Percentiles rank a stretch among this genome's conserved stretches.
Conservation (phyloP, 306 rosid genomes). For the Fagus crenata region DNA sequence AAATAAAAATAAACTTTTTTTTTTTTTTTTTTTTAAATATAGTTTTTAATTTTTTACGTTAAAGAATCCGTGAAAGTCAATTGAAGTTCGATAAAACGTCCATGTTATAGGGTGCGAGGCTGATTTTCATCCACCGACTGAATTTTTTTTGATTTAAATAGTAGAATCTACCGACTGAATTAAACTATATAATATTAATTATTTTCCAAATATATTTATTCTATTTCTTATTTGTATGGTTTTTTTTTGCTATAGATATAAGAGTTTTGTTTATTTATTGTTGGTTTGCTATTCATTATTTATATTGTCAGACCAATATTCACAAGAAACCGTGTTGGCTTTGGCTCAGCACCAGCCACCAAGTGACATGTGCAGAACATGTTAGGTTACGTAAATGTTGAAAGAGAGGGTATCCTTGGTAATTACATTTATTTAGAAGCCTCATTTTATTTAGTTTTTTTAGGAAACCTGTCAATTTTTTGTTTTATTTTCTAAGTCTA, state of each 20-base stretch:
- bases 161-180: constrained; percentile 18
- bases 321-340: neutral
- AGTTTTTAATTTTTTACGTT: neutral
- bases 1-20: too few species aligned
- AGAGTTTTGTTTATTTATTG: neutral
- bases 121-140: constrained; percentile 39
- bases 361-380: neutral
- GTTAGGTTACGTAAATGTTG: neutral
- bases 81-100: constrained; percentile 49
- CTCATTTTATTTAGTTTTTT: neutral
- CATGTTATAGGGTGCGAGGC: constrained; percentile 47
- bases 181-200: neutral
- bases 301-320: neutral
- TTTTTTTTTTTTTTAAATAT: neutral
- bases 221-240: neutral
- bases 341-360: too few species aligned
- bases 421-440: neutral
- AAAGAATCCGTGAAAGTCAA: constrained; percentile 19
- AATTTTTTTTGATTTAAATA: neutral
- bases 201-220: neutral
- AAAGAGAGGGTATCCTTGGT: neutral
- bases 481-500: too few species aligned
- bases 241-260: neutral
- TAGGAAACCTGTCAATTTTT: too few species aligned
- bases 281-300: neutral